A percentile compares a stretch with the other conserved stretches of the same genome.
Conservation (phyloP, 768 basidiomycete species). For the Termitomyces sp. region DNA sequence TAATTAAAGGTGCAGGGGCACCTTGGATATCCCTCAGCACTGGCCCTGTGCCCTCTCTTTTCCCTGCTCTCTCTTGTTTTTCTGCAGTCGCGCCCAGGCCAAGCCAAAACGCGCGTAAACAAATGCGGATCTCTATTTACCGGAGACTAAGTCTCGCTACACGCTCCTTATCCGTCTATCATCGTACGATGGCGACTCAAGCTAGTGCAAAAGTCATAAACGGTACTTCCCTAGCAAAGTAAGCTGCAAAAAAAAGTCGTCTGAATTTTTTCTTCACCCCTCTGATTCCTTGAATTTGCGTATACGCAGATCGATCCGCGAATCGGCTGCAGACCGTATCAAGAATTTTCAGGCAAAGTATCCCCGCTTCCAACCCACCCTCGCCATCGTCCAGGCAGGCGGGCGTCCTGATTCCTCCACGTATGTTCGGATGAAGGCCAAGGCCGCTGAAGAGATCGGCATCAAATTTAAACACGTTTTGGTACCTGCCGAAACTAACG, state of each 20-base stretch:
- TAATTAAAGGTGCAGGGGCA: conserved; percentile 10
- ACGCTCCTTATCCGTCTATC: conserved; percentile 31
- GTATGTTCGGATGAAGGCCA: conserved; percentile 97
- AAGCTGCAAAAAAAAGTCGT: conserved; percentile 17
- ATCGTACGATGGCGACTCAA: conserved; percentile 33
- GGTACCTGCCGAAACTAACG: conserved; percentile 60
- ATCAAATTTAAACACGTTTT: conserved; percentile 81
- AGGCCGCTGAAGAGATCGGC: conserved; percentile 92
- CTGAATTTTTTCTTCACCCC: neutral
- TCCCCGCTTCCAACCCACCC: conserved; percentile 87
- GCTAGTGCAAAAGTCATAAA: conserved; percentile 59
- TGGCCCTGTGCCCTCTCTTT: neutral
- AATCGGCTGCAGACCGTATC: conserved; percentile 69
- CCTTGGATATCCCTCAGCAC: conserved; percentile 1
- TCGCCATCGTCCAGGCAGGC: conserved; percentile 93
- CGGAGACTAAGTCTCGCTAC: conserved; percentile 2
- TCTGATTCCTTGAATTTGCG: neutral
- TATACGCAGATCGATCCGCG: conserved; percentile 68
- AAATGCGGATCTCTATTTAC: conserved; percentile 18
- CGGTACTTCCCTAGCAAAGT: conserved; percentile 85
- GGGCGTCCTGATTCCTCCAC: conserved; percentile 84
- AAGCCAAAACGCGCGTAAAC: conserved; percentile 20
- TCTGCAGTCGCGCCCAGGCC: neutral
- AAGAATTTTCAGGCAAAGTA: conserved; percentile 52
- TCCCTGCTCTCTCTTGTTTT: neutral